Conservation (phyloP, 2,329 filamentous ascomycete genomes). For the Ophioceras dolichostomum region DNA sequence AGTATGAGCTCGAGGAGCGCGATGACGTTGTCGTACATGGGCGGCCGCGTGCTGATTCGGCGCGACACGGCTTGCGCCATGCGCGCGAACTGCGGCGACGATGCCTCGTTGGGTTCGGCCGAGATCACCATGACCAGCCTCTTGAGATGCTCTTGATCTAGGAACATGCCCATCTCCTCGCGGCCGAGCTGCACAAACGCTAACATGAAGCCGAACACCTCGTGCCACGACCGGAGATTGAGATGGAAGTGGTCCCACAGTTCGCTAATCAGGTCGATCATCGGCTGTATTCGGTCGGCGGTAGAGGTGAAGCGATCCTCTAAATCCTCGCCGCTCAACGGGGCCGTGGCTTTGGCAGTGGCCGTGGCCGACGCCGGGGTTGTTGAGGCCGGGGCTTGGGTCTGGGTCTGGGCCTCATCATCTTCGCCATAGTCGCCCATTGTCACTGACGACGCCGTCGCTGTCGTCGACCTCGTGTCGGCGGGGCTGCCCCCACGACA, state of each 20-base stretch:
- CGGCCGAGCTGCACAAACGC: constrained; percentile 51
- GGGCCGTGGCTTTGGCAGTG: constrained; percentile 9
- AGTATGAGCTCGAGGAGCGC: constrained; percentile 33
- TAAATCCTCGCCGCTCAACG: background rate
- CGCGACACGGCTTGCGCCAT: constrained; percentile 40
- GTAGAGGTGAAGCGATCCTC: constrained; percentile 21
- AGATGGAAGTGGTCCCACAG: constrained; percentile 53
- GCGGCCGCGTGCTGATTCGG: constrained; percentile 33
- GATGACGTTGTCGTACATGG: constrained; percentile 42
- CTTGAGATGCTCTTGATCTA: constrained; percentile 48
- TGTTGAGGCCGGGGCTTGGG: constrained; percentile 12
- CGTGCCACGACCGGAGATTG: constrained; percentile 57
- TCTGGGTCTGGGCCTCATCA: constrained; percentile 6
- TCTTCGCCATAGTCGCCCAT: constrained; percentile 32
- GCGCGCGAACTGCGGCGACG: constrained; percentile 41
- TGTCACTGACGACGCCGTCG: too few species aligned
- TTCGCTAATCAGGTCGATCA: constrained; percentile 8
- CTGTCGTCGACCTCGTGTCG: too few species aligned
- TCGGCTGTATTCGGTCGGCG: constrained; percentile 32
- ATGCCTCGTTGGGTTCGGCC: constrained; percentile 40
- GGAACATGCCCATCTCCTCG: constrained; percentile 42
- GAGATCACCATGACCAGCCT: constrained; percentile 47
- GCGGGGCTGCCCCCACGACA: too few species aligned
- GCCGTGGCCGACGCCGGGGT: constrained; percentile 18
- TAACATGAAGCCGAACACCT: constrained; percentile 61